These are phyloP conservation scores for Astrothelium macrocarpum DNA, from an alignment of 495 filamentous ascomycete species.

Conservation along the genomic window DNA sequence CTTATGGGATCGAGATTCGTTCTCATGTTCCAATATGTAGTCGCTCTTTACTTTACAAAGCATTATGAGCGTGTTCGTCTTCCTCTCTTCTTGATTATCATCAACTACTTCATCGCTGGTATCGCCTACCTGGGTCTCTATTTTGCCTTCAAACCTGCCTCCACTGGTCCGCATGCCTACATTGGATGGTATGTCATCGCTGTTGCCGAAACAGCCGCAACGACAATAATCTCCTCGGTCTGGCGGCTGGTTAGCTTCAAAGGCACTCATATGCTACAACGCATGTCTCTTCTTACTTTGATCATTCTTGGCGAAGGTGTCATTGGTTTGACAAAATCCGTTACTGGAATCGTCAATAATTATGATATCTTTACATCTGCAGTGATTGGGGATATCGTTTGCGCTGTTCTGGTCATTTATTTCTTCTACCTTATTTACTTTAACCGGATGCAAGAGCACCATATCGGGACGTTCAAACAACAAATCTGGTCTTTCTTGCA, in stretches of 20 bases:
- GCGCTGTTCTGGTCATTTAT: constrained; percentile 40
- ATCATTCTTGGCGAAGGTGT: constrained; percentile 63
- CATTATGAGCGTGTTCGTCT: background rate
- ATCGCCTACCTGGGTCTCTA: constrained; percentile 19
- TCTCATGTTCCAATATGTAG: constrained; percentile 50
- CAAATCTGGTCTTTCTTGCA: constrained; percentile 58
- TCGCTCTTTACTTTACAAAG: constrained; percentile 35
- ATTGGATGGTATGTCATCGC: constrained; percentile 52
- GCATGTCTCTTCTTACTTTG: constrained; percentile 57
- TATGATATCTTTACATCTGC: constrained; percentile 42
- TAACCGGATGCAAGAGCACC: constrained; percentile 43
- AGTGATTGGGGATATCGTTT: constrained; percentile 37
- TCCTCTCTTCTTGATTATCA: constrained; percentile 6
- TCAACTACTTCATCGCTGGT: constrained; percentile 7
- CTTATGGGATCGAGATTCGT: constrained; percentile 51
- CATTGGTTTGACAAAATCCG: constrained; percentile 40
- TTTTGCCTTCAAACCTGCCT: constrained; percentile 30
- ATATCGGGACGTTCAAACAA: constrained; percentile 47
- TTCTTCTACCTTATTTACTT: constrained; percentile 65
- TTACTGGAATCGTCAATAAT: constrained; percentile 46
- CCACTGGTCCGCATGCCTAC: constrained; percentile 35
- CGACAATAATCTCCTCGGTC: constrained; percentile 45
- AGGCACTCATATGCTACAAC: constrained; percentile 54
- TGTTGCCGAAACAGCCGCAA: constrained; percentile 43
- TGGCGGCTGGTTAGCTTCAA: constrained; percentile 52